Conservation (phyloP, 768 basidiomycete species). For the Rubroboletus pulcherrimus region DNA sequence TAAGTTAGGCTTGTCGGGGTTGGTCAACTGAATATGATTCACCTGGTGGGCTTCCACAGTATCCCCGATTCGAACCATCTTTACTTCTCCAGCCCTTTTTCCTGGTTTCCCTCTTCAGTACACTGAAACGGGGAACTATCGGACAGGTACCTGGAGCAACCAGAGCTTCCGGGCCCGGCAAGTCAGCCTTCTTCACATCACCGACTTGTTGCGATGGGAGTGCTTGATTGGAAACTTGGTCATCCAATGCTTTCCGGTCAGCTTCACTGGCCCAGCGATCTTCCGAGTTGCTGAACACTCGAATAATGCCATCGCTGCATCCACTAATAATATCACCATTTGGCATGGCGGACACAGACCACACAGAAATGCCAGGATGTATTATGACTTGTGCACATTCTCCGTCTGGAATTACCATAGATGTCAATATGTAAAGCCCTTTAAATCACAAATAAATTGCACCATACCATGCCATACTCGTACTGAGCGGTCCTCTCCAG, state of each 20-base stretch:
- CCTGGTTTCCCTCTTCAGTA: conserved; percentile 42
- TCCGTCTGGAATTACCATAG: conserved; percentile 52
- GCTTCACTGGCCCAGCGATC: conserved; percentile 69
- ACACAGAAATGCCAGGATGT: conserved; percentile 96
- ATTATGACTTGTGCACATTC: conserved; percentile 86
- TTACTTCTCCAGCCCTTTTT: conserved; percentile 90
- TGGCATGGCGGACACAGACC: conserved; percentile 84
- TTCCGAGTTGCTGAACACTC: conserved; percentile 76
- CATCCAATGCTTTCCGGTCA: conserved; percentile 68
- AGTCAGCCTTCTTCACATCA: conserved; percentile 87
- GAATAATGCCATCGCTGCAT: conserved; percentile 80
- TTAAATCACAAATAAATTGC: conserved; percentile 2
- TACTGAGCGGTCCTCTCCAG: conserved; percentile 91
- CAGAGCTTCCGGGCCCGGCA: conserved; percentile 84
- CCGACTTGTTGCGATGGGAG: conserved; percentile 86
- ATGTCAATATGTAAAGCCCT: neutral
- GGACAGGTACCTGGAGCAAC: conserved; percentile 52
- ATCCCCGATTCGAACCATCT: conserved; percentile 81
- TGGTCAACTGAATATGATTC: conserved; percentile 13
- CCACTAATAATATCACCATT: conserved; percentile 93
- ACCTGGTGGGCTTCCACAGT: conserved; percentile 91
- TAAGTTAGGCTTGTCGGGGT: neutral
- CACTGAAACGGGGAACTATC: neutral
- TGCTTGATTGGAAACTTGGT: conserved; percentile 70
- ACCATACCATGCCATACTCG: conserved; percentile 83